A percentile compares a stretch with the other conserved stretches of the same genome.
Evolutionary conservation across 2,329 filamentous ascomycete genomes (phyloP).

Genomic region (Pseudogymnoascus sp.): DNA sequence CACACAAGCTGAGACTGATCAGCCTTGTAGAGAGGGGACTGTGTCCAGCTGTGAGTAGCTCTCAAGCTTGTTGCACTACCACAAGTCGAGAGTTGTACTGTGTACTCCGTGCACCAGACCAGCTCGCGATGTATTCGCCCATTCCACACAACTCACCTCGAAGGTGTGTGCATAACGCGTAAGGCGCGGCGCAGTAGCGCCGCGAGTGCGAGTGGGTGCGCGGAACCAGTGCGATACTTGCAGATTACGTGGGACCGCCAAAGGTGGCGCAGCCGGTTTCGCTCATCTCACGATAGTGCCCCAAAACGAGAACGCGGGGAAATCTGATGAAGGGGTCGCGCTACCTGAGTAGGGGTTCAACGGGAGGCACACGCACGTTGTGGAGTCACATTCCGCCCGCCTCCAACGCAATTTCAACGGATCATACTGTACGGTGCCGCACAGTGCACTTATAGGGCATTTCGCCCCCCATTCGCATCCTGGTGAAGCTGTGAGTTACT

Average conservation of each 20-base stretch:
- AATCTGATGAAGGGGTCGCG: slow-evolving; percentile 4
- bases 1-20: not conserved
- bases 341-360: slow-evolving; percentile 4
- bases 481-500: not conserved
- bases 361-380: slow-evolving; percentile 1
- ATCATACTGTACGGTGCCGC: not conserved
- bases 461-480: not conserved
- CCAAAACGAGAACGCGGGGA: slow-evolving; percentile 1
- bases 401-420: not conserved
- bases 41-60: not conserved
- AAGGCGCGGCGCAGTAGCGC: slow-evolving; percentile 5
- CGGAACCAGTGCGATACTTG: not conserved
- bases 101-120: not conserved
- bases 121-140: not conserved
- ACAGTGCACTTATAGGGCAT: not conserved
- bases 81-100: not conserved
- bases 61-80: not conserved
- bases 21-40: slow-evolving; percentile 6
- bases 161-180: slow-evolving; percentile 8
- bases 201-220: not conserved
- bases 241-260: slow-evolving; percentile 2
- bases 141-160: not conserved
- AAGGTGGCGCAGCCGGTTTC: slow-evolving; percentile 7
- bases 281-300: slow-evolving; percentile 4
- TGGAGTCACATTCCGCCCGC: not conserved